Conservation (phyloP, 306 rosid species). For the Castanospermum australe region DNA sequence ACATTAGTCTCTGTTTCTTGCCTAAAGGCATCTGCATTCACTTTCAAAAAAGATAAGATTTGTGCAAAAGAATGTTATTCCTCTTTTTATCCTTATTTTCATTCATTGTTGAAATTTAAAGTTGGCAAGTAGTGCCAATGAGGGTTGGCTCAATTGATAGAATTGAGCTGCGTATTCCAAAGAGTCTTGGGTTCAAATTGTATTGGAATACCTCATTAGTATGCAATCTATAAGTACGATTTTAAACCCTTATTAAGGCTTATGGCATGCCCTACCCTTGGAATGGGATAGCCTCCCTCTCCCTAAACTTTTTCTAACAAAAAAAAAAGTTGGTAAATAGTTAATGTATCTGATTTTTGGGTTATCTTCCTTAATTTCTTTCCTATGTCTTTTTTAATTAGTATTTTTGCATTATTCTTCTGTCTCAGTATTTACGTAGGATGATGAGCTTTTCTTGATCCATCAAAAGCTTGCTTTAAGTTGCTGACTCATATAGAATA, state of each 20-base stretch:
- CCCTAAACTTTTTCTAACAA: too few relatives aligned
- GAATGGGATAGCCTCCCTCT: too few relatives aligned
- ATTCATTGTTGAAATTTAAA: background rate
- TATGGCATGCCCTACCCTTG: too few relatives aligned
- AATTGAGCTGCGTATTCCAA: too few relatives aligned
- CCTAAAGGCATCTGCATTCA: background rate
- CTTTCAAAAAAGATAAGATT: background rate
- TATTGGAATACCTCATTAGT: too few relatives aligned
- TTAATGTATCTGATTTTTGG: too few relatives aligned
- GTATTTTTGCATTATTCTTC: background rate
- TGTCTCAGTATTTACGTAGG: background rate
- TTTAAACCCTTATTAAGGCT: too few relatives aligned
- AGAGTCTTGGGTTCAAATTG: too few relatives aligned
- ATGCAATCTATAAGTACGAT: too few relatives aligned
- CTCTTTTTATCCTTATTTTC: conserved; percentile 10
- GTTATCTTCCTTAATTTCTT: background rate
- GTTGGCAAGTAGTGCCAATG: background rate
- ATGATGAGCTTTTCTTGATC: background rate
- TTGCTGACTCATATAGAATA: too few relatives aligned
- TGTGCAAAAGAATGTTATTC: conserved; percentile 1
- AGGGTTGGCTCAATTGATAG: too few relatives aligned
- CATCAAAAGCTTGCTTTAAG: background rate
- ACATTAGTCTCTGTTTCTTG: background rate
- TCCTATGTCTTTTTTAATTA: conserved; percentile 4
- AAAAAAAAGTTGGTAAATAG: too few relatives aligned